phyloP scores from a whole-genome alignment of 768 basidiomycete species.

The Tremella fuciformis region DNA sequence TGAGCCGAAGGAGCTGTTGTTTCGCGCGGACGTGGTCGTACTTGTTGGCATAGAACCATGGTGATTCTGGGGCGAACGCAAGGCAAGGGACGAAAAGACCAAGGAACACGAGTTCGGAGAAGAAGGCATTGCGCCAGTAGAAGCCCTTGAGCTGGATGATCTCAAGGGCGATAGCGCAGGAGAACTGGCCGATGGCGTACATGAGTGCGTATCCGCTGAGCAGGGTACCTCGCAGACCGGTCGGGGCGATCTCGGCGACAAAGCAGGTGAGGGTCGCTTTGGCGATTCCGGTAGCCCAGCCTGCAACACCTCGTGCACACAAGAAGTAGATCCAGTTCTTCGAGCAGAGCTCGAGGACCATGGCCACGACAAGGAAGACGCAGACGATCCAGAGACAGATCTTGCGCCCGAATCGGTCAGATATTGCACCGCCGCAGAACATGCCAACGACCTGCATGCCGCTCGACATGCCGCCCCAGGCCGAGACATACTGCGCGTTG shows the following conservation, averaged over 20 bases:
- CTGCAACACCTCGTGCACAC: constrained; percentile 25
- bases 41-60: constrained; percentile 27
- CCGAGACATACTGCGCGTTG: constrained; percentile 17
- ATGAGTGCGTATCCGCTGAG: constrained; percentile 13
- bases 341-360: constrained; percentile 18
- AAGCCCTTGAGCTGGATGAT: too few species aligned
- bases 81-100: constrained; percentile 12
- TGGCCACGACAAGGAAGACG: constrained; percentile 19
- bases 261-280: constrained; percentile 31
- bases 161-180: constrained; percentile 26
- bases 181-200: constrained; percentile 31
- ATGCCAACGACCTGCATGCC: background rate
- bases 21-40: constrained; percentile 19
- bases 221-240: constrained; percentile 22
- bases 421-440: constrained; percentile 12
- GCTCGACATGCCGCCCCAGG: constrained; percentile 31
- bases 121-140: constrained; percentile 27
- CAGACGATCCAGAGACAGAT: constrained; percentile 19
- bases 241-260: constrained; percentile 24
- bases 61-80: constrained; percentile 17
- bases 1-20: constrained; percentile 8
- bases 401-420: constrained; percentile 29
- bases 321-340: constrained; percentile 21
- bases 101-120: constrained; percentile 26
- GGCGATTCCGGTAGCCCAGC: constrained; percentile 26